phyloP scores from a whole-genome alignment of 257 asterid genomes.

The Capsicum rhomboideum region DNA sequence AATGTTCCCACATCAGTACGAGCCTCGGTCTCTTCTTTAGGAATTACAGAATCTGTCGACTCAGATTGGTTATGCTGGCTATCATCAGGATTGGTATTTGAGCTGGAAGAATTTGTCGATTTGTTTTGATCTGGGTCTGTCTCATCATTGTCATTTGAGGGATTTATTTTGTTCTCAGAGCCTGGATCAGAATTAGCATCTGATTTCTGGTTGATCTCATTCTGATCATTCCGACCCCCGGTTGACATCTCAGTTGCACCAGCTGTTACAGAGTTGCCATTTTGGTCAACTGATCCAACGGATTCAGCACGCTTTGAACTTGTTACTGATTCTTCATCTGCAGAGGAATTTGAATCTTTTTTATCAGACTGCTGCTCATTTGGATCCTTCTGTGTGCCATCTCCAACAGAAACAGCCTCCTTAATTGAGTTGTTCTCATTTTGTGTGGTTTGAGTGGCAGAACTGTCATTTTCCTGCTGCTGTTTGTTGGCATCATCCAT shows the following conservation, averaged over 20 bases:
- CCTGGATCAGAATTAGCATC: background rate
- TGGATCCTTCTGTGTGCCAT: background rate
- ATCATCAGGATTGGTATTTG: slow-evolving; percentile 14
- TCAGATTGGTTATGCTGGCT: slow-evolving; percentile 21
- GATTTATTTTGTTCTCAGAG: slow-evolving; percentile 4
- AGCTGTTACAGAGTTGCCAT: background rate
- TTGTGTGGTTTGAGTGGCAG: background rate
- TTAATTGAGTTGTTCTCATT: background rate
- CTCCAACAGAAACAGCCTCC: background rate
- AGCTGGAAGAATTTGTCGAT: slow-evolving; percentile 20
- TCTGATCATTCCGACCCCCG: background rate
- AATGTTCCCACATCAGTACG: slow-evolving; percentile 59
- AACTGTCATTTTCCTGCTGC: background rate
- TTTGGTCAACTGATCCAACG: slow-evolving; percentile 4
- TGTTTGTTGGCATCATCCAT: background rate
- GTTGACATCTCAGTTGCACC: background rate
- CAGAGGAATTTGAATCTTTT: background rate
- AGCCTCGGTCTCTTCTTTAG: slow-evolving; percentile 56
- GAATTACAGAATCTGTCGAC: slow-evolving; percentile 33
- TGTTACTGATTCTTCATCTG: background rate
- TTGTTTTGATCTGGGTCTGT: slow-evolving; percentile 30
- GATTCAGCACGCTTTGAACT: background rate
- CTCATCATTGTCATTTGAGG: slow-evolving; percentile 42
- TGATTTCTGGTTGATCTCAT: background rate
- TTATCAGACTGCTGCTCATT: background rate